These are phyloP conservation scores for Symbiodinium natans DNA, from an alignment of 73 alveolate genomes.

Conservation along the genomic window DNA sequence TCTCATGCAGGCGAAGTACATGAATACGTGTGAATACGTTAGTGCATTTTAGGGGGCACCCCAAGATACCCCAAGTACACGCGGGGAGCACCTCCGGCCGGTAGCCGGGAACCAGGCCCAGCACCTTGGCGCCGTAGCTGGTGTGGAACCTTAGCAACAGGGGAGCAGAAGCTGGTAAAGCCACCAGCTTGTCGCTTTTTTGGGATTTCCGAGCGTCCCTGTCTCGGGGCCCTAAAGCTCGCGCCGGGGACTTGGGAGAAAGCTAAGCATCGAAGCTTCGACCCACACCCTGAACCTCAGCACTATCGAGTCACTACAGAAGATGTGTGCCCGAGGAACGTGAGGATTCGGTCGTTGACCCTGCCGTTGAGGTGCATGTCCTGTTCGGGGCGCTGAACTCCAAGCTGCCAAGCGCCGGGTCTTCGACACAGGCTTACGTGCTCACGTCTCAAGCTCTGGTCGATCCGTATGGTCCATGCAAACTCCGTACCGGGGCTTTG, in stretches of 20 bases:
- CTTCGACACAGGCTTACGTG: not conserved
- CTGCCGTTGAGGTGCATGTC: slow-evolving; percentile 57
- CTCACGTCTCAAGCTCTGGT: not conserved
- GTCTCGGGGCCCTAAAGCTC: too few species aligned
- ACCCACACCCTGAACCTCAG: too few species aligned
- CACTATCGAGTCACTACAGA: too few species aligned
- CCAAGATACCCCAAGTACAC: too few species aligned
- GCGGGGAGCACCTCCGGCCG: slow-evolving; percentile 55
- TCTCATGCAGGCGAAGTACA: too few species aligned
- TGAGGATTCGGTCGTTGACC: slow-evolving; percentile 58
- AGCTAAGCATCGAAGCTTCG: too few species aligned
- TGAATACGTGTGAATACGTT: too few species aligned
- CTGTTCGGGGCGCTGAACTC: not conserved
- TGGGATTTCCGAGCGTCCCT: too few species aligned
- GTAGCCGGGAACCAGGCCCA: slow-evolving; percentile 60
- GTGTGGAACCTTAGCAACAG: slow-evolving; percentile 47
- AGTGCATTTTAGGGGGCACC: too few species aligned
- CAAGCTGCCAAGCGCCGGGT: not conserved
- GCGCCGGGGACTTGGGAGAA: too few species aligned
- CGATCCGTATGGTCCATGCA: not conserved
- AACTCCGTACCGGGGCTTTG: not conserved
- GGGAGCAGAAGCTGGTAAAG: too few species aligned
- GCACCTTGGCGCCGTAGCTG: slow-evolving; percentile 66
- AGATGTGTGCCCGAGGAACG: slow-evolving; percentile 24
- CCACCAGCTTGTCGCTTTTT: too few species aligned